These are phyloP conservation scores for Trichophyton simii DNA, from an alignment of 2,329 filamentous ascomycete species.

Conservation along the genomic window DNA sequence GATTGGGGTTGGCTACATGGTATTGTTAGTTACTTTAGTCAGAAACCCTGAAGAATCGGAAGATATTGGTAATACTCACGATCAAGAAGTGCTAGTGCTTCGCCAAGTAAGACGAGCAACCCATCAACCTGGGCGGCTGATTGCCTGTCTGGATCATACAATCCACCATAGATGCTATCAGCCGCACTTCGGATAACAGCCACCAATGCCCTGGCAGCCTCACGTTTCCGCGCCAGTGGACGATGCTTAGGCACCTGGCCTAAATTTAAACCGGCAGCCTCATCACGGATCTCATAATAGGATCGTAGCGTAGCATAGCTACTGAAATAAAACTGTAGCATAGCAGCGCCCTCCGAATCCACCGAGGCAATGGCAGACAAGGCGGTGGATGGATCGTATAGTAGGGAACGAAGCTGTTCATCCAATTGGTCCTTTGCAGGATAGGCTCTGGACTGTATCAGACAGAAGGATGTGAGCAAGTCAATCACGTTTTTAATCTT, in stretches of 20 bases:
- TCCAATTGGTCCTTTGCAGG: constrained; percentile 63
- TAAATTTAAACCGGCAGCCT: constrained; percentile 34
- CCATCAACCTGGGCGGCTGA: constrained; percentile 83
- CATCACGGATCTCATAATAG: constrained; percentile 82
- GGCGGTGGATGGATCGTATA: constrained; percentile 58
- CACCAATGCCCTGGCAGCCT: constrained; percentile 60
- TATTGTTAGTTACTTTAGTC: constrained; percentile 3
- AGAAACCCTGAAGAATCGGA: neutral
- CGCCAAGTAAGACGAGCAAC: constrained; percentile 68
- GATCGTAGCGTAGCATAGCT: constrained; percentile 84
- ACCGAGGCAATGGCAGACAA: constrained; percentile 59
- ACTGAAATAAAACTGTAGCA: constrained; percentile 74
- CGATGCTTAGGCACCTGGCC: constrained; percentile 34
- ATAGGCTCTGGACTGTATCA: constrained; percentile 72
- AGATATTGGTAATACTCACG: constrained; percentile 25
- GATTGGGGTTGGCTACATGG: constrained; percentile 36
- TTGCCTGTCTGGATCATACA: constrained; percentile 70
- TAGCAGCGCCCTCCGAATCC: constrained; percentile 68
- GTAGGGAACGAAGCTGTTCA: constrained; percentile 53
- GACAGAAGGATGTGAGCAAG: constrained; percentile 72
- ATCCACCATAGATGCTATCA: constrained; percentile 79
- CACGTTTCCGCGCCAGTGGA: constrained; percentile 50
- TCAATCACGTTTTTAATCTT: constrained; percentile 80
- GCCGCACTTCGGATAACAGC: constrained; percentile 77
- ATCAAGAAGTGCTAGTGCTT: constrained; percentile 65